phyloP scores from a whole-genome alignment of 2,329 filamentous ascomycete species.

The Tympanopsis confertula region DNA sequence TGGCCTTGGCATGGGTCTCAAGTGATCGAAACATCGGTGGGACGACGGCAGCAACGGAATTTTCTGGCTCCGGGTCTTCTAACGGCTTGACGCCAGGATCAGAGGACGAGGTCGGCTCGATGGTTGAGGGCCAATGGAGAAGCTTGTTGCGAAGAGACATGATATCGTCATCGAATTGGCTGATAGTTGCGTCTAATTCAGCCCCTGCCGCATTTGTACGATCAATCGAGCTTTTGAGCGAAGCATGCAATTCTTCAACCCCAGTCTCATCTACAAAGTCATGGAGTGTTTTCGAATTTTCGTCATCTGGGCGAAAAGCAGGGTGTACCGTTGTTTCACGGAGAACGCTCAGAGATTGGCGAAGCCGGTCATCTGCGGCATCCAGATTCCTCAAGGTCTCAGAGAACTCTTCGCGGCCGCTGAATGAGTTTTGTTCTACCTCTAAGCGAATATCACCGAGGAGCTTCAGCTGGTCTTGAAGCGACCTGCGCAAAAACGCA shows the following conservation, averaged over 20 bases:
- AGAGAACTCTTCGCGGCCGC: slow-evolving; percentile 47
- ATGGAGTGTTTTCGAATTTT: slow-evolving; percentile 50
- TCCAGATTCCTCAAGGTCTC: slow-evolving; percentile 55
- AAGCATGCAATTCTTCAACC: slow-evolving; percentile 53
- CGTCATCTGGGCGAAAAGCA: slow-evolving; percentile 45
- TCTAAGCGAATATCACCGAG: slow-evolving; percentile 36
- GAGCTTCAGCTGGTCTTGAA: slow-evolving; percentile 41
- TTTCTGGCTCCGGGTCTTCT: no score
- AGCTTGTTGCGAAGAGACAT: neutral
- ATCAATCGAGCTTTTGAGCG: slow-evolving; percentile 57
- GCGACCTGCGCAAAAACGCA: slow-evolving; percentile 52
- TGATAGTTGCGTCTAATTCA: neutral
- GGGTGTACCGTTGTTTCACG: slow-evolving; percentile 52
- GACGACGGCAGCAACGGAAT: slow-evolving; percentile 28
- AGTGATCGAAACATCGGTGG: slow-evolving; percentile 41
- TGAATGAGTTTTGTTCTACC: slow-evolving; percentile 42
- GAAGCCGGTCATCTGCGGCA: slow-evolving; percentile 49
- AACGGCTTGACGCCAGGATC: no score
- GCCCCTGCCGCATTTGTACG: slow-evolving; percentile 48
- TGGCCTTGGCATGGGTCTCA: slow-evolving; percentile 65
- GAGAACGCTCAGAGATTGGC: slow-evolving; percentile 55
- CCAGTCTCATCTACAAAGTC: slow-evolving; percentile 68
- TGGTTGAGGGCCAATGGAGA: neutral
- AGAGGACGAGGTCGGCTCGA: neutral
- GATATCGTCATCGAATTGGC: neutral